phyloP scores from a whole-genome alignment of 495 filamentous ascomycete species.

The Neurospora sp. region DNA sequence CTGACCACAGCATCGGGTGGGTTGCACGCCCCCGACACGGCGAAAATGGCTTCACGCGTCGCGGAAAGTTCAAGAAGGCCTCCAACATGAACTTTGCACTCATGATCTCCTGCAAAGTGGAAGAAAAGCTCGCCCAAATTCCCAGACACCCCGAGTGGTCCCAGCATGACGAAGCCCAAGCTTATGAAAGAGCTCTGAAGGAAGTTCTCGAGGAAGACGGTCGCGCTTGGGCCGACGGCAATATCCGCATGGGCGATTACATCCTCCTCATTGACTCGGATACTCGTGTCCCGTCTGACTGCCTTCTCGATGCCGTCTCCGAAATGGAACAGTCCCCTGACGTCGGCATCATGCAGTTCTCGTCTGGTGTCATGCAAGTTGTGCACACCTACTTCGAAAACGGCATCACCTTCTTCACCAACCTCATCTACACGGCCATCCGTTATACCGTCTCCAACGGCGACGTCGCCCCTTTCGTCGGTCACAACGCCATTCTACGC shows the following conservation, averaged over 20 bases:
- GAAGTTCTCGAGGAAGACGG: conserved; percentile 61
- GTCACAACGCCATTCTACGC: conserved; percentile 70
- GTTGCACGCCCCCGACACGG: conserved; percentile 58
- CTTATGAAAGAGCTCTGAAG: conserved; percentile 57
- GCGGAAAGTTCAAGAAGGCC: conserved; percentile 65
- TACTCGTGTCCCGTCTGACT: conserved; percentile 65
- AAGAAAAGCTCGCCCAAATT: conserved; percentile 50
- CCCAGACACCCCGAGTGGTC: conserved; percentile 52
- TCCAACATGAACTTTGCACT: conserved; percentile 81
- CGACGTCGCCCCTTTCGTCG: conserved; percentile 72
- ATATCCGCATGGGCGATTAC: conserved; percentile 71
- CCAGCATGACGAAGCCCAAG: conserved; percentile 57
- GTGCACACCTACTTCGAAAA: conserved; percentile 63
- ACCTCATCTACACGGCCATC: conserved; percentile 73
- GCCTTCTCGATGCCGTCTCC: conserved; percentile 63
- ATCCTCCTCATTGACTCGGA: conserved; percentile 70
- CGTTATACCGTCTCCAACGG: conserved; percentile 70
- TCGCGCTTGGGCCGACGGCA: conserved; percentile 69
- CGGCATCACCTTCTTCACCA: conserved; percentile 77
- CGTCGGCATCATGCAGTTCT: conserved; percentile 74
- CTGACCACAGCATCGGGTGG: conserved; percentile 73
- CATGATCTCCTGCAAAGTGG: conserved; percentile 64
- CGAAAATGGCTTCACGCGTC: conserved; percentile 50
- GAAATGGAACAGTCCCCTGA: conserved; percentile 75
- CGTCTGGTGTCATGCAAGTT: conserved; percentile 76